Conservation (phyloP, 768 basidiomycete genomes). For the Multifurca ochricompacta region DNA sequence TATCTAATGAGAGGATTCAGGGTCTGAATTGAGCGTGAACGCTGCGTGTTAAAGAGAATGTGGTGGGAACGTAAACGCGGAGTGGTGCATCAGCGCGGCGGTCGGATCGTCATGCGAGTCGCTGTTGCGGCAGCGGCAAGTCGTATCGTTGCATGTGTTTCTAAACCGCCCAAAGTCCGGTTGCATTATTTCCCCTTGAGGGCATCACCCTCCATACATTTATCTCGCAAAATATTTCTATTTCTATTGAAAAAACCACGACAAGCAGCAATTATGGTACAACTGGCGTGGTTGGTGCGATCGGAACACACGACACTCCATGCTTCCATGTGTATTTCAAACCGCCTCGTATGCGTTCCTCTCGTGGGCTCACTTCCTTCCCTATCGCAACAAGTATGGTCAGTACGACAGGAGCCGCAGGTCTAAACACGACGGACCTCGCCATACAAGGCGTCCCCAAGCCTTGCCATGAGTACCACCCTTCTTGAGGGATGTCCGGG, state of each 20-base stretch:
- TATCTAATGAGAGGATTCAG: neutral
- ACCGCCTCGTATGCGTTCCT: constrained; percentile 59
- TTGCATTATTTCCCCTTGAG: neutral
- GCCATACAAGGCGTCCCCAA: constrained; percentile 77
- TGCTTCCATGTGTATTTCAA: constrained; percentile 70
- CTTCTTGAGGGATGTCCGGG: constrained; percentile 60
- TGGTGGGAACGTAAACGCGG: neutral
- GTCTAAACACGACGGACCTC: constrained; percentile 41
- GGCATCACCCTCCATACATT: neutral
- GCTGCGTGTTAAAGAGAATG: neutral
- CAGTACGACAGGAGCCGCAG: neutral
- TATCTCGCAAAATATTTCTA: neutral
- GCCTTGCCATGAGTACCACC: constrained; percentile 74
- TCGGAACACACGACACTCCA: constrained; percentile 37
- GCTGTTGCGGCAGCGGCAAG: neutral
- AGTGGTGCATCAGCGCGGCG: neutral
- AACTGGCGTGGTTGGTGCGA: neutral
- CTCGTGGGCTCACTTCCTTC: constrained; percentile 47
- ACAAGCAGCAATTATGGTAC: neutral
- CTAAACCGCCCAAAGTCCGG: neutral
- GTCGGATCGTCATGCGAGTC: neutral
- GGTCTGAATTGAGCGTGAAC: neutral
- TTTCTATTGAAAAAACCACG: no score
- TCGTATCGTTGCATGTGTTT: neutral
- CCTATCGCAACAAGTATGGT: constrained; percentile 33